Conservation (phyloP, 1,284 basidiomycete genomes). For the Ustilago vetiveriae region DNA sequence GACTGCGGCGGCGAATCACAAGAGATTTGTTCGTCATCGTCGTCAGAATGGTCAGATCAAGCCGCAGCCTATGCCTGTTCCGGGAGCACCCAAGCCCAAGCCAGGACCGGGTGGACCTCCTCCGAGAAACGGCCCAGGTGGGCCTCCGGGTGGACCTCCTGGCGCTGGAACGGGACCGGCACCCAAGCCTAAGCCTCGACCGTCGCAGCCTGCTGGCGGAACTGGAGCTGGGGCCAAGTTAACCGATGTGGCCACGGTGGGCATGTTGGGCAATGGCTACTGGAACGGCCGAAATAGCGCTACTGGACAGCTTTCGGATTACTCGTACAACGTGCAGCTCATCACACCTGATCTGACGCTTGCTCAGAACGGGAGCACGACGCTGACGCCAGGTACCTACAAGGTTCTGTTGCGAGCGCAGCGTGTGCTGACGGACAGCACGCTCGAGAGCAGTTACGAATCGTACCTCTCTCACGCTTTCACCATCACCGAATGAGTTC, state of each 20-base stretch:
- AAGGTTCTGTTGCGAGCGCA: conserved; percentile 73
- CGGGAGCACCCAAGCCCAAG: conserved; percentile 3
- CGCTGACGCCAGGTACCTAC: conserved; percentile 74
- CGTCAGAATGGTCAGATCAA: conserved; percentile 27
- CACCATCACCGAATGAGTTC: conserved; percentile 26
- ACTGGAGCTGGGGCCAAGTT: conserved; percentile 11
- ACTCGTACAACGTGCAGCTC: conserved; percentile 38
- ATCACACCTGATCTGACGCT: conserved; percentile 24
- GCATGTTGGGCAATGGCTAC: conserved; percentile 39
- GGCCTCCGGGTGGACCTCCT: not conserved
- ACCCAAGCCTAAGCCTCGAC: conserved; percentile 4
- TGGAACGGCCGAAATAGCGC: conserved; percentile 40
- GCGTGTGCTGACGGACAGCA: conserved; percentile 73
- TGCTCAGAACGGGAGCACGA: conserved; percentile 34
- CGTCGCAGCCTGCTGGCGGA: not conserved
- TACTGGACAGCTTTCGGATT: conserved; percentile 28
- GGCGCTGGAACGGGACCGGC: conserved; percentile 2
- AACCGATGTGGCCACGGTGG: conserved; percentile 33
- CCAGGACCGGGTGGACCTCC: conserved; percentile 3
- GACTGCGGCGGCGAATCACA: conserved; percentile 20
- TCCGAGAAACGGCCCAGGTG: too few relatives aligned
- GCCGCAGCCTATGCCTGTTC: conserved; percentile 5
- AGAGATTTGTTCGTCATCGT: conserved; percentile 31
- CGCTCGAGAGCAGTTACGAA: conserved; percentile 73
- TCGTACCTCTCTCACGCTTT: conserved; percentile 68